Conservation (phyloP, 2,329 filamentous ascomycete species). For the Exophiala phaeomuriformis region DNA sequence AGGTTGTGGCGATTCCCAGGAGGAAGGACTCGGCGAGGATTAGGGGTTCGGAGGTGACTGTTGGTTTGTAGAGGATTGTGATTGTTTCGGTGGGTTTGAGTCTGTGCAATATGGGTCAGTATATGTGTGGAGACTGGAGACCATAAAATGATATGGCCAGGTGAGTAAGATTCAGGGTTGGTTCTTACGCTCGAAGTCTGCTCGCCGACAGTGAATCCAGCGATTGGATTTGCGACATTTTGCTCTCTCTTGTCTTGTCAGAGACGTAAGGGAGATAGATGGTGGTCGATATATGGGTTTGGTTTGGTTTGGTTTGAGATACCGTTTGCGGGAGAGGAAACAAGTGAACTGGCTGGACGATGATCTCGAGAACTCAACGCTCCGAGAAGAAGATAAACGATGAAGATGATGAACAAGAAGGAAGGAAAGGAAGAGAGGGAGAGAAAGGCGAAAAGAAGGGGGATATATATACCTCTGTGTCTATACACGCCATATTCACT, state of each 20-base stretch:
- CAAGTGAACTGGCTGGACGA: no score
- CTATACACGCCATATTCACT: no score
- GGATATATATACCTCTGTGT: no score
- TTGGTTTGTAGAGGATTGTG: constrained; percentile 9
- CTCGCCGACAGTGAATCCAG: constrained; percentile 2
- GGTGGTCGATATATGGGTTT: no score
- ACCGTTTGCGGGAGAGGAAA: no score
- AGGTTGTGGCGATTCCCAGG: constrained; percentile 10
- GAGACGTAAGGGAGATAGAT: not conserved
- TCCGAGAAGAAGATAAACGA: no score
- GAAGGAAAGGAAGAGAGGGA: no score
- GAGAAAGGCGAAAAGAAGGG: no score
- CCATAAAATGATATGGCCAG: not conserved
- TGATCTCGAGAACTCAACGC: no score
- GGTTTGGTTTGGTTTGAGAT: no score
- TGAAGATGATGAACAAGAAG: no score
- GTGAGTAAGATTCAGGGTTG: not conserved
- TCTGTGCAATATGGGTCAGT: not conserved
- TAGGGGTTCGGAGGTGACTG: not conserved
- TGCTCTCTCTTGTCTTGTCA: not conserved
- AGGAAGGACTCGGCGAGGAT: constrained; percentile 18
- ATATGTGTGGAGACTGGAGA: not conserved
- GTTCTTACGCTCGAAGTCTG: constrained; percentile 2
- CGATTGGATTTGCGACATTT: not conserved
- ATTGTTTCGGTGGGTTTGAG: constrained; percentile 9